Conservation (phyloP, 495 filamentous ascomycete species). For the Thozetella sp. region DNA sequence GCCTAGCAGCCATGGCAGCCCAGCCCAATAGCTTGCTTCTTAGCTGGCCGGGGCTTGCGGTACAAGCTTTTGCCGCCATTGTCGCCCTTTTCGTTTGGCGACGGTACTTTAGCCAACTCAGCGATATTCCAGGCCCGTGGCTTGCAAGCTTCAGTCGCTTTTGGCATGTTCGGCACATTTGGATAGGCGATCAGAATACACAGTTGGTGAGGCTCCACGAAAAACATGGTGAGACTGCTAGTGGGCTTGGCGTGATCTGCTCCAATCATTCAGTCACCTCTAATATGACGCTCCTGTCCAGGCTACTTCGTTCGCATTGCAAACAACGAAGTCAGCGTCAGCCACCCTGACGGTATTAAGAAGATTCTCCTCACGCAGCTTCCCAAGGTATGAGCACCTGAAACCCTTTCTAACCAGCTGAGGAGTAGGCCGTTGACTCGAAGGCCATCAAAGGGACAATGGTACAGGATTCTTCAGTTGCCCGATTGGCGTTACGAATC, state of each 20-base stretch:
- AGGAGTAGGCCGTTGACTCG: not conserved
- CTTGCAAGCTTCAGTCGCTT: not conserved
- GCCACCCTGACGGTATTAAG: slow-evolving; percentile 44
- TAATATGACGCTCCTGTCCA: too few species aligned
- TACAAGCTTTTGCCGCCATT: too few species aligned
- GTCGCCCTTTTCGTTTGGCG: slow-evolving; percentile 2
- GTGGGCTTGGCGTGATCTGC: too few species aligned
- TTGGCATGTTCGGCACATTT: not conserved
- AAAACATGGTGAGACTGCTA: not conserved
- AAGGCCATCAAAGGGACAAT: slow-evolving; percentile 8
- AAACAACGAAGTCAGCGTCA: slow-evolving; percentile 49
- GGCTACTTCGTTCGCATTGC: slow-evolving; percentile 50
- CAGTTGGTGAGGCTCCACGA: not conserved
- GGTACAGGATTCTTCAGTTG: slow-evolving; percentile 29
- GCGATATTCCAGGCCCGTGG: not conserved
- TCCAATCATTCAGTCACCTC: too few species aligned
- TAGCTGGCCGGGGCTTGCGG: too few species aligned
- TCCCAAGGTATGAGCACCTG: slow-evolving; percentile 16
- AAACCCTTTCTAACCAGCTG: not conserved
- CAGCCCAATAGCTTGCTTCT: too few species aligned
- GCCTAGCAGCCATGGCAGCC: too few species aligned
- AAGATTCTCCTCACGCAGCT: slow-evolving; percentile 21
- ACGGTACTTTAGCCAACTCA: not conserved
- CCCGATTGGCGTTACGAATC: slow-evolving; percentile 43
- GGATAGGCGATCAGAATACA: not conserved